Evolutionary conservation across 2,329 filamentous ascomycete species (phyloP), one percentile per base, ranked within the genome.

Genomic region (Onygena corvina): DNA sequence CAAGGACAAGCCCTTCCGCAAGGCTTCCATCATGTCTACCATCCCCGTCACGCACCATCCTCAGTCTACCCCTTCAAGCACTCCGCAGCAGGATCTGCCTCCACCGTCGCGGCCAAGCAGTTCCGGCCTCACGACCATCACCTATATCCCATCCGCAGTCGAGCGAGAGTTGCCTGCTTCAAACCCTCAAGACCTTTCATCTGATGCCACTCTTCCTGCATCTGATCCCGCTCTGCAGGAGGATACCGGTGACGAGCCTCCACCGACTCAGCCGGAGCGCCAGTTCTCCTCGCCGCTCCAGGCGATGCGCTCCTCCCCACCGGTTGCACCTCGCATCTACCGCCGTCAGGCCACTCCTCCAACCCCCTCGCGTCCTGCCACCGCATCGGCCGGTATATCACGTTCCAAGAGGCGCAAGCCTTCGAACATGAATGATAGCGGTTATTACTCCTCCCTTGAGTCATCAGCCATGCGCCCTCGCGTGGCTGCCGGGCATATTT

Each of bases 391-490:
- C n/a, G 75, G 75, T 36, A 73, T 70, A 27, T 70, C 73, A 46
- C 80, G 79, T 47, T 77, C 80, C 33, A 81, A 83, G 56, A 86
- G 86, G 68, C 82, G 84, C 56, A 90, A 87, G 64, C 79, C 84
- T 59, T 77, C 78, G 25, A 83, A 84, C 9, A 83, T 93, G 72
- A 86, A 85, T 60, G 92, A 98, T 66, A 96, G 90, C 63, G 92
- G 92, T 34, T 98, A 96, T 67, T 94, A 94, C 63, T 96, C 92
- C 1, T 95, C 89, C 0, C 76, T 96, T 14, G 89, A 95, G 58
- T 96, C 92, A 2, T 96, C 92, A 0, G 87, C 77, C 11, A 77
- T 86, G 63, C 79, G 90, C 52, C 81, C 84, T 44, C 80, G 81
- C 54, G 30, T 46, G 14, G 76, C 79, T 55, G 73, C 77, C 52